Conservation (phyloP, 2,329 filamentous ascomycete genomes). For the Teratosphaeria destructans region DNA sequence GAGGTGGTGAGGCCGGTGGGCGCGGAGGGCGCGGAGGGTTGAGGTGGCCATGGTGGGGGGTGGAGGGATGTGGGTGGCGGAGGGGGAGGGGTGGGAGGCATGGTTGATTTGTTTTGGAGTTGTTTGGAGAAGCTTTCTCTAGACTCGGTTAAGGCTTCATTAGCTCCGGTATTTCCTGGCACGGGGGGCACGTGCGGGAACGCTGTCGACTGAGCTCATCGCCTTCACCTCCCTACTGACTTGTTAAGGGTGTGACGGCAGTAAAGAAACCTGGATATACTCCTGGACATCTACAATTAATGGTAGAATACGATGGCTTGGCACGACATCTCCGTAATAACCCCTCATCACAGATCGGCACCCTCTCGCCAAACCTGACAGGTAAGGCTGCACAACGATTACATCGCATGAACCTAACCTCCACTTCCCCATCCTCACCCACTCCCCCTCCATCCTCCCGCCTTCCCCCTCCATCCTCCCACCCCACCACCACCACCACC, state of each 20-base stretch:
- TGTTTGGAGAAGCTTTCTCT: neutral
- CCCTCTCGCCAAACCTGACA: neutral
- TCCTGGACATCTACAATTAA: no score
- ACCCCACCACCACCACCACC: neutral
- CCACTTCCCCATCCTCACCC: no score
- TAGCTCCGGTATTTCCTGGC: neutral
- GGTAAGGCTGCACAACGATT: neutral
- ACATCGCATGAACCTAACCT: neutral
- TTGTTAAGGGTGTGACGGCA: no score
- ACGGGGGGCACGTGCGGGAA: neutral
- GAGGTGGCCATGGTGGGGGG: conserved; percentile 6
- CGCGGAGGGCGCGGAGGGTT: neutral
- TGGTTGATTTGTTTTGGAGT: neutral
- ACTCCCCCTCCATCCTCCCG: no score
- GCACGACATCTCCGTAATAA: neutral
- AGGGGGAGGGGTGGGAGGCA: neutral
- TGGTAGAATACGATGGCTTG: neutral
- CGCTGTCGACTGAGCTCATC: neutral
- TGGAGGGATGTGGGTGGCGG: neutral
- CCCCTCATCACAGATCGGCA: neutral
- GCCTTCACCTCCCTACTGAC: no score
- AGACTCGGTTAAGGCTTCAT: neutral
- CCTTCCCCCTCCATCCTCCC: no score
- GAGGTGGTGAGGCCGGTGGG: neutral
- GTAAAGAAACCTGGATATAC: no score